Base-by-base conservation (phyloP, 2,329 filamentous ascomycete species). In the Hypomyces perniciosus region DNA sequence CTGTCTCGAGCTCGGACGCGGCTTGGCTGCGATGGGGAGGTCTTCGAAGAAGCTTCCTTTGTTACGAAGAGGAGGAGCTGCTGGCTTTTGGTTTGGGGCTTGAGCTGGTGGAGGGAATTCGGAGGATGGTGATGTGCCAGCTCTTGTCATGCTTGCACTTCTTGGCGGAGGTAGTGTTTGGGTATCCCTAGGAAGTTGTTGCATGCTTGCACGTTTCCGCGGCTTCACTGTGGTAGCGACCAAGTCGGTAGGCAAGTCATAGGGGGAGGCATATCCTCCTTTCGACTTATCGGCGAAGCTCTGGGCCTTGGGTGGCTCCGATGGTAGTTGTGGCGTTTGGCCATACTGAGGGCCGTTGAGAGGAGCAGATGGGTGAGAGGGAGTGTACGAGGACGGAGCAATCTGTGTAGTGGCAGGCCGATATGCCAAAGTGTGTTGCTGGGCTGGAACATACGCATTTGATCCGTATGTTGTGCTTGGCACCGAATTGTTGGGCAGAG, bases 261-360 rank as follows among this genome's bases (percentile, higher is more conserved):
- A 99, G 0, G 93, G 93, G 20, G 92, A 97, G 44, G 86, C 80
- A 65, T 99, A 99, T 6, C 92, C 91, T 50, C 88, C 88, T 69
- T 95, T 97, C 3, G 89, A 75, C 67, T 95, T 95, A 67, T 92
- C 86, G 5, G 81, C 89, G 68, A 96, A 99, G 68, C 92, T 97
- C 65, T 95, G 83, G 1, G 81, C 76, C 68, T 83, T 83, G 30
- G 69, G 68, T 52, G 78, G 59, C 55, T 78, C 72, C n/a, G 75
- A 75, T 9, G 4, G 10, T 29, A 30, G 43, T 9, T 65, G 67
- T 1, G 62, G 59, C 37, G 68, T 62, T 31, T 68, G 63, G 1
- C 68, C 70, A 56, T 72, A 75, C 31, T 67, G 67, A 29, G 67
- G 56, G 6, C 62, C 57, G 12, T 59, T 50, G 12, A 62, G 62